Evolutionary conservation across 495 filamentous ascomycete species (phyloP).

Genomic region (Staphylotrichum tortipilum): DNA sequence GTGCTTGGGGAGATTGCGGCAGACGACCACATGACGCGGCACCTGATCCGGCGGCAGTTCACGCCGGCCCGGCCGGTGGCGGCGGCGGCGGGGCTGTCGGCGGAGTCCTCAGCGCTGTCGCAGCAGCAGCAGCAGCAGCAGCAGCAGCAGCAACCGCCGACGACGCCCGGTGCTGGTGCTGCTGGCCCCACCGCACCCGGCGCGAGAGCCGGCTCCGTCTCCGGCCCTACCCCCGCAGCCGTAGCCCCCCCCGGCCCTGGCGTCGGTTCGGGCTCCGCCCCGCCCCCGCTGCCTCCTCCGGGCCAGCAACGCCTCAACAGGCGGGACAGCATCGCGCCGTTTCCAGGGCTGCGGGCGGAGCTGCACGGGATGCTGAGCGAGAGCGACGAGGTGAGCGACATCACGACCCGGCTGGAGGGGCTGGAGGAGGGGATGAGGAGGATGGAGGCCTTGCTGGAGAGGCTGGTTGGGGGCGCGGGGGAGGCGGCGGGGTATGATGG

Average conservation of each 20-base stretch:
- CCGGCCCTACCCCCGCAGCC: too few relatives aligned
- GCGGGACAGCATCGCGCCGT: conserved; percentile 41
- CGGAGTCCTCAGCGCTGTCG: too few relatives aligned
- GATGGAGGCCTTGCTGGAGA: conserved; percentile 31
- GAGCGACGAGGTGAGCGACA: conserved; percentile 27
- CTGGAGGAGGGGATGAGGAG: conserved; percentile 31
- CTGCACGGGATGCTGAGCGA: conserved; percentile 32
- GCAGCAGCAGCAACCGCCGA: not conserved
- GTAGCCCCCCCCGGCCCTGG: too few relatives aligned
- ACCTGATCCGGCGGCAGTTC: conserved; percentile 42
- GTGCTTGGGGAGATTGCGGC: conserved; percentile 47
- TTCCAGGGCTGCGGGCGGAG: conserved; percentile 30
- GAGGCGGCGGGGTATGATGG: not conserved
- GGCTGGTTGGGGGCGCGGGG: conserved; percentile 16
- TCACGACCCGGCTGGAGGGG: conserved; percentile 27
- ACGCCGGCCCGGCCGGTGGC: not conserved
- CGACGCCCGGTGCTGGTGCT: too few relatives aligned
- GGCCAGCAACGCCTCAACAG: conserved; percentile 15
- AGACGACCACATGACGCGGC: conserved; percentile 43
- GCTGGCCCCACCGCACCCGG: too few relatives aligned
- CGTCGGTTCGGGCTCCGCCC: too few relatives aligned
- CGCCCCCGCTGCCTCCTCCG: too few relatives aligned
- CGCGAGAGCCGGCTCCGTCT: too few relatives aligned
- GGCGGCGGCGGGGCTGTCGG: too few relatives aligned
- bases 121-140: not conserved